phyloP scores from a whole-genome alignment of 352 stramenopile genomes.

The Phytophthora foliorum region DNA sequence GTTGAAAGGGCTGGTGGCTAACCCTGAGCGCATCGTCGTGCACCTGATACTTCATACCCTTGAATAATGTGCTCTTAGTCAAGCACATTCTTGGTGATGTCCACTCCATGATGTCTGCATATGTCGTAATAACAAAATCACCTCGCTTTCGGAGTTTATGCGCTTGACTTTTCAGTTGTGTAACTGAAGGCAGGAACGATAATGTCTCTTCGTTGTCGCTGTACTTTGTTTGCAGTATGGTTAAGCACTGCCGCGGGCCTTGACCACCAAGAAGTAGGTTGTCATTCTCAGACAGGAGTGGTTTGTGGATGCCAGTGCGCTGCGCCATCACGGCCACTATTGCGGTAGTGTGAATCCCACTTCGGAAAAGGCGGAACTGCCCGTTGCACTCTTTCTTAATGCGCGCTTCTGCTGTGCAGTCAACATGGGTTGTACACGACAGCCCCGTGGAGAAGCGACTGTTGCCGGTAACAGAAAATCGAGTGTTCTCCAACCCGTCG shows the following conservation, averaged over 20 bases:
- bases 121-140: conserved; percentile 8
- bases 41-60: not conserved
- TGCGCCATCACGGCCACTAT: not conserved
- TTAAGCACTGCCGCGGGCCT: not conserved
- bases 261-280: not conserved
- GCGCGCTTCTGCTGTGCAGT: not conserved
- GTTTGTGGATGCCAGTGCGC: not conserved
- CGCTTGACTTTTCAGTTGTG: conserved; percentile 5
- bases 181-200: not conserved
- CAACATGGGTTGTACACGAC: not conserved
- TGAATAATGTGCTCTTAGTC: not conserved
- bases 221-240: not conserved
- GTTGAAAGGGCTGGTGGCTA: not conserved
- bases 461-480: not conserved
- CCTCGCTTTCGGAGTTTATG: conserved; percentile 8
- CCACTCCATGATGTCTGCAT: conserved; percentile 7
- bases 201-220: not conserved
- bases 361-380: not conserved
- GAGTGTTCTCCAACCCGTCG: not conserved
- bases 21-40: not conserved
- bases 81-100: not conserved
- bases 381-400: not conserved
- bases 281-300: not conserved
- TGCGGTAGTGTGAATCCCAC: conserved; percentile 1
- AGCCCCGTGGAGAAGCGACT: not conserved